Evolutionary conservation across 192 early-diverging fungal species (phyloP), one percentile per base, ranked within the genome.

Genomic region (Entophlyctis luteolus): DNA sequence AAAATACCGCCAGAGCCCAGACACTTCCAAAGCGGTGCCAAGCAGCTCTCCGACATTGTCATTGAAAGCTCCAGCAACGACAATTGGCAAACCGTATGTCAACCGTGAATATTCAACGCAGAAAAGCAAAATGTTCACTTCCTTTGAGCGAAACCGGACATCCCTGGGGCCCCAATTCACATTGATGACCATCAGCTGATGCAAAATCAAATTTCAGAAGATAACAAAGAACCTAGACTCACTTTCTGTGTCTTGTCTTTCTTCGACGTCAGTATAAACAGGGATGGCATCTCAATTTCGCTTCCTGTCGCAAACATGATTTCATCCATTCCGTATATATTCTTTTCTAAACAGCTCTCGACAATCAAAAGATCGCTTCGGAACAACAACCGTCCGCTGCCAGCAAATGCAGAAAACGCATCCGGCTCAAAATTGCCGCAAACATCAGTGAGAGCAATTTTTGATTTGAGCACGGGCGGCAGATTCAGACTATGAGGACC

Each of bases 201-300:
- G 42, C 42, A 45, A 45, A n/a, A 10, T n/a, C 42, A 14, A 10
- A n/a, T n/a, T 45, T 45, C 12, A 45, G 25, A 57, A 28, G 34
- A 57, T 0, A 34, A 28, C 2, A 36, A 54, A 57, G 29, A 57
- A 10, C 1, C 6, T 35, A 25, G 22, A 34, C 29, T 10, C 14
- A 60, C 58, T 28, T 60, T 60, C 29, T 60, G 58, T 20, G 39
- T 60, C 58, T 60, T 60, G 38, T 60, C 58, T 25, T 60, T 60
- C 32, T 60, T 60, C 16, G 58, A 60, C 16, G 58, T 60, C 37
- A 60, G 14, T 4, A 60, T 5, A 8, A 45, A 42, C 6, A 60
- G 38, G 22, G 47, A 36, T 16, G 58, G 58, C 39, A 60, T n/a
- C 31, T 60, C 58, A 8, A 45, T 45, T n/a, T 45, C 58, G 14